Conservation (phyloP, 345 rosid species). For the Kernera saxatilis region DNA sequence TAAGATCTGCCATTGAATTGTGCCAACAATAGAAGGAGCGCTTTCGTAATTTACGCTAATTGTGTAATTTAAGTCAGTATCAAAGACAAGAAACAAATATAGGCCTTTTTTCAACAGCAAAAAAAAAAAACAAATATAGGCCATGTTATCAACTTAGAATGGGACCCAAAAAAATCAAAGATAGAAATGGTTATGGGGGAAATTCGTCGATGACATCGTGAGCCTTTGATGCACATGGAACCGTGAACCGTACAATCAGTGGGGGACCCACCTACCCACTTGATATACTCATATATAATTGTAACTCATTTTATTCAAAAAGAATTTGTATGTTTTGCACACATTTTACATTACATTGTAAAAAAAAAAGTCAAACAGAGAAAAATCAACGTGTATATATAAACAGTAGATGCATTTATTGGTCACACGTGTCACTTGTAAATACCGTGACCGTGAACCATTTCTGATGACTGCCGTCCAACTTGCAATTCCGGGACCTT, state of each 20-base stretch:
- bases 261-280: neutral
- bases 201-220: neutral
- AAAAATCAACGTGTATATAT: too few species aligned
- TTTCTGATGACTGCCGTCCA: conserved; percentile 1
- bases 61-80: neutral
- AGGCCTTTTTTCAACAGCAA: too few species aligned
- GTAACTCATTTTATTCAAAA: neutral
- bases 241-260: neutral
- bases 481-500: neutral
- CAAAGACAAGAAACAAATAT: neutral
- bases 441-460: neutral
- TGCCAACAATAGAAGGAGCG: neutral
- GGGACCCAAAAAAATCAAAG: conserved; percentile 7
- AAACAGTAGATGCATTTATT: neutral
- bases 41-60: neutral
- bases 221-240: conserved; percentile 3
- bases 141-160: neutral
- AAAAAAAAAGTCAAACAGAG: neutral
- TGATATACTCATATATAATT: neutral
- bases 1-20: neutral
- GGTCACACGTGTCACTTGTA: conserved; percentile 8
- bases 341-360: neutral
- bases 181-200: neutral
- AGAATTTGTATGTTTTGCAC: neutral
- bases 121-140: neutral